Base-by-base conservation (phyloP, 73 alveolate species). In the Paramecium caudatum region DNA sequence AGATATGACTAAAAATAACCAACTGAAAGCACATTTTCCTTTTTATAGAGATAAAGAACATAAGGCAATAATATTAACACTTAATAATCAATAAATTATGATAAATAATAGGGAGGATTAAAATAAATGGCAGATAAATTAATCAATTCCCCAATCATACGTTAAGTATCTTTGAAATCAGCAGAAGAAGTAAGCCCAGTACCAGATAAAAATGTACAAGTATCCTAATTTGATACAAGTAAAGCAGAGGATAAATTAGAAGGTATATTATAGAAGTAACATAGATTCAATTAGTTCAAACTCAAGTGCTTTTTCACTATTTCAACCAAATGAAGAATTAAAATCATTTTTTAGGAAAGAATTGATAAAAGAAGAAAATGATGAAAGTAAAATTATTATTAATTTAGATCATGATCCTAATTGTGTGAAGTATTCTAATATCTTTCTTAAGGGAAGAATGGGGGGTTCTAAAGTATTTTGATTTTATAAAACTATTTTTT, bases 381-480 rank as follows among this genome's bases (percentile, higher is more conserved):
- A 74, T 17, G 88, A 74, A 74, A 74, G 88, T 74, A 74, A 41
- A 27, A 4, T 3, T 27, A 15, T 74, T 43, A 3, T 41, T 0
- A 17, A 17, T 15, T 21, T 41, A 74, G 88, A 74, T 45, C 43
- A 41, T 17, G 88, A 74, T 41, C 88, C 88, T 2, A 74, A 74
- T 45, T 33, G 83, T 16, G 68, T 74, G 15, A 74, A 37, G 32
- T 74, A 74, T 7, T 74, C 88, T 19, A 74, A 74, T 43, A 74
- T 74, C 16, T 74, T 74, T 43, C 19, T 74, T 7, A 74, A 74
- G 32, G 88, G 88, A 16, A 74, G 88, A 74, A 74, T 74, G 65
- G 62, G 65, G 43, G 62, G 88, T 1, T 74, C 88, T 3, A 74
- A 74, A 41, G 88, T 74, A 47, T 74, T 74, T 74, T 74, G 88